These are phyloP conservation scores for Pleurotus citrinopileatus DNA, from an alignment of 768 basidiomycete genomes.

Conservation along the genomic window DNA sequence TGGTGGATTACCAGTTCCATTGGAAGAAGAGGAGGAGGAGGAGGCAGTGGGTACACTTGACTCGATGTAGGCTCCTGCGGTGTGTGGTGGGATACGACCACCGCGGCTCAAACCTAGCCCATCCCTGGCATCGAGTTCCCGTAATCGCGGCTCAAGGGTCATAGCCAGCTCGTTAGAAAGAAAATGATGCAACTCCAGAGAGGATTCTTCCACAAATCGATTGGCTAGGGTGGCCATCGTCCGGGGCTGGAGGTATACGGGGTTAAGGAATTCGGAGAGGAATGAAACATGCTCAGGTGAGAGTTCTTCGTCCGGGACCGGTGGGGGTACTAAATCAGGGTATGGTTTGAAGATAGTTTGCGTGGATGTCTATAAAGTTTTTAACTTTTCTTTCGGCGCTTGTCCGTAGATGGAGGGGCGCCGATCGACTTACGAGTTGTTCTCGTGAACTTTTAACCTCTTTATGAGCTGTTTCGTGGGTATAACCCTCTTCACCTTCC, in stretches of 20 bases:
- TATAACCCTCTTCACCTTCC: conserved; percentile 87
- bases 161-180: conserved; percentile 66
- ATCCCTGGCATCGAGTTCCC: conserved; percentile 62
- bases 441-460: conserved; percentile 80
- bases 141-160: conserved; percentile 62
- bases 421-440: conserved; percentile 71
- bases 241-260: conserved; percentile 81
- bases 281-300: conserved; percentile 61
- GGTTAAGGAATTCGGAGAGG: conserved; percentile 84
- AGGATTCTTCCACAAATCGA: conserved; percentile 84
- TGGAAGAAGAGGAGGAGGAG: not conserved
- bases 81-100: conserved; percentile 62
- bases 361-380: conserved; percentile 49
- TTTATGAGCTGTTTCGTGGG: conserved; percentile 40
- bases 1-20: not conserved
- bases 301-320: conserved; percentile 49
- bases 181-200: conserved; percentile 87
- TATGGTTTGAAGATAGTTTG: conserved; percentile 59
- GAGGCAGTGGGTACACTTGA: conserved; percentile 22
- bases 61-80: conserved; percentile 39
- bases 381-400: too few species aligned
- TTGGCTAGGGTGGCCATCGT: conserved; percentile 77
- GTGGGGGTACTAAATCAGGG: conserved; percentile 42
- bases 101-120: conserved; percentile 54
- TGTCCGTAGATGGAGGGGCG: too few species aligned